phyloP scores from a whole-genome alignment of 2,329 filamentous ascomycete genomes.

The Plenodomus biglobosus region DNA sequence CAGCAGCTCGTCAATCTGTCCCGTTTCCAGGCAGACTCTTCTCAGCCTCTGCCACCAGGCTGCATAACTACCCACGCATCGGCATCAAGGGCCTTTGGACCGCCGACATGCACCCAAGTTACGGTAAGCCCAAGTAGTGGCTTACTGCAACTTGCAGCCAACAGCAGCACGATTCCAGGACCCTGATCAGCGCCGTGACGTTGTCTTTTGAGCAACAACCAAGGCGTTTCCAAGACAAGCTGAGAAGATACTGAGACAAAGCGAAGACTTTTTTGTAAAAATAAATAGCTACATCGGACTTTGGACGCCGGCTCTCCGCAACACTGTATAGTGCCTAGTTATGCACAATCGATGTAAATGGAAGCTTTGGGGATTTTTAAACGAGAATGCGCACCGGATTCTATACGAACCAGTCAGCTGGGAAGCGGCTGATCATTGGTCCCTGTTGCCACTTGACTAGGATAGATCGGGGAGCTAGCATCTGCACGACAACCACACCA shows the following conservation, averaged over 20 bases:
- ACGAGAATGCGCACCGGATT: constrained; percentile 2
- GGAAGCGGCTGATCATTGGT: constrained; percentile 12
- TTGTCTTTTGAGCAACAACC: background rate
- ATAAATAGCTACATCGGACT: constrained; percentile 11
- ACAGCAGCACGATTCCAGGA: constrained; percentile 6
- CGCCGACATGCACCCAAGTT: constrained; percentile 10
- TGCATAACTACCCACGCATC: constrained; percentile 1
- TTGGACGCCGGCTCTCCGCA: constrained; percentile 32
- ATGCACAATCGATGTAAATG: background rate
- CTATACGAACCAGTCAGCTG: constrained; percentile 7
- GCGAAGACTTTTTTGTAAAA: background rate
- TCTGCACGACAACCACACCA: constrained; percentile 17
- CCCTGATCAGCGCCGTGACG: constrained; percentile 6
- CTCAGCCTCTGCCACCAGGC: background rate
- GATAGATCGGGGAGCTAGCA: constrained; percentile 23
- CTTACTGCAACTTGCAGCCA: background rate
- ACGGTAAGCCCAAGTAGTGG: background rate
- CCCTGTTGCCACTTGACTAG: constrained; percentile 3
- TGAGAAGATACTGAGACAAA: constrained; percentile 1
- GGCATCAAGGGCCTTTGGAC: constrained; percentile 12
- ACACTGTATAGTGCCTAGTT: constrained; percentile 5
- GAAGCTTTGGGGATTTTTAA: background rate
- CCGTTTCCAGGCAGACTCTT: background rate
- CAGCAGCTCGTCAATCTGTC: background rate
- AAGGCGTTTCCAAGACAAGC: constrained; percentile 2